Base-by-base conservation (phyloP, 176 grass and related monocot genomes). In the Cenchrus purpureus region DNA sequence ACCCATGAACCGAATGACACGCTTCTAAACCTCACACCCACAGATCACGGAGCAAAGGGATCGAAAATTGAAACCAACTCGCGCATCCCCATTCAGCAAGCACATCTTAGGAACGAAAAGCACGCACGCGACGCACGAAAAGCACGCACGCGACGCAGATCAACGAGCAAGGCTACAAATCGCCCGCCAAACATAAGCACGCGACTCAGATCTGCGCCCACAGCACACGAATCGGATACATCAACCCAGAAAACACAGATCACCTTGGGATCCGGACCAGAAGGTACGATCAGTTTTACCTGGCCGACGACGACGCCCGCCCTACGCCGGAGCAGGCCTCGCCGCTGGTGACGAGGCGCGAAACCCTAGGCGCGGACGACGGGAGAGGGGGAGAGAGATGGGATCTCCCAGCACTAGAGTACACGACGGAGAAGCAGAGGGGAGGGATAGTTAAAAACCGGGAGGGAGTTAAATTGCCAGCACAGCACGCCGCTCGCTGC, bases 311-410 rank as follows among this genome's bases (percentile, higher is more conserved):
- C 80, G 66, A 51, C 81, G 81, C 22, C 20, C 56, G 55, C 12
- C 55, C 20, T 20, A 14, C 59, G 65, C 17, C 48, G 37, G 84
- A 20, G 75, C 65, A 5, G 49, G 75, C 75, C 76, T 53, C 65
- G 54, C 67, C 53, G 71, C 34, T 34, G 70, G 48, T 51, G 68
- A 28, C 62, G 31, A 55, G 78, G 43, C 63, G 79, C 37, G 52
- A 37, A 88, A 83, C 79, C 73, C 86, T 88, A 88, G 73, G 72
- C 6, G 46, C 61, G 13, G 79, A 71, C 44, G 10, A 12, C 17
- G 64, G 19, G 52, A 65, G 44, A 25, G n/a, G 20, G 10, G 25
- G 3, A 5, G 73, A 9, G 29, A 42, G 85, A 45, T 20, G 64
- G 7, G 44, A 80, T 71, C 73, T 62, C 57, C 40, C 42, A 76